phyloP scores from a whole-genome alignment of 1,284 basidiomycete species.

The Entoloma clypeatum region DNA sequence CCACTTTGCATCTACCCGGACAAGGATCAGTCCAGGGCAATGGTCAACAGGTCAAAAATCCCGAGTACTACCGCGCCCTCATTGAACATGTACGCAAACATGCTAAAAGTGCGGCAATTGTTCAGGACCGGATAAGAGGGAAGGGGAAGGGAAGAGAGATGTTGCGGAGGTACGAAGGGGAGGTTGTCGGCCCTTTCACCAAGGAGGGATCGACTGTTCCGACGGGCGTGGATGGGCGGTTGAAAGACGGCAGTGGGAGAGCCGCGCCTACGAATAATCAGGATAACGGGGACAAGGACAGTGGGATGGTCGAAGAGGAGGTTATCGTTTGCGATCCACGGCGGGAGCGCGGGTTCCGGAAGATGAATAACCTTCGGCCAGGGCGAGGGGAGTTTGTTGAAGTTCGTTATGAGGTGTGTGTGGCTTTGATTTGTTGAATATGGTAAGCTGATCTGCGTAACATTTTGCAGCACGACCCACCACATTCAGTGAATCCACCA shows the following conservation, averaged over 20 bases:
- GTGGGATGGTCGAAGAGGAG: constrained; percentile 30
- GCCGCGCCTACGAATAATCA: background rate
- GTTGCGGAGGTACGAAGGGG: constrained; percentile 53
- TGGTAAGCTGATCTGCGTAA: constrained; percentile 1
- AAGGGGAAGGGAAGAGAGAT: constrained; percentile 63
- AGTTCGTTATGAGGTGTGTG: constrained; percentile 60
- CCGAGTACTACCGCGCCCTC: constrained; percentile 39
- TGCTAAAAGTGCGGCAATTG: constrained; percentile 26
- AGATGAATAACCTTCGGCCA: constrained; percentile 30
- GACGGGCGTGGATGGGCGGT: constrained; percentile 26
- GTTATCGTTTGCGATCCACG: constrained; percentile 55
- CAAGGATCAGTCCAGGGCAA: too few relatives aligned
- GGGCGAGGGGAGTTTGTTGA: constrained; percentile 44
- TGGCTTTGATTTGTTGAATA: constrained; percentile 6
- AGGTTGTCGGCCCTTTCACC: constrained; percentile 36
- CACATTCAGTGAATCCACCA: constrained; percentile 70
- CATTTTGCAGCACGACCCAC: constrained; percentile 83
- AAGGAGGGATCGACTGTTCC: constrained; percentile 28
- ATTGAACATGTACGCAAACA: constrained; percentile 50
- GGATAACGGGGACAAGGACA: constrained; percentile 1
- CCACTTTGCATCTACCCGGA: too few relatives aligned
- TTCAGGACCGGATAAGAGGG: constrained; percentile 49
- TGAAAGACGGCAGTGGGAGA: background rate
- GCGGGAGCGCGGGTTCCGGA: constrained; percentile 39
- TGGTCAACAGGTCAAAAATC: constrained; percentile 1